Evolutionary conservation across 2,329 filamentous ascomycete species (phyloP).

Genomic region (Balansia obtecta): DNA sequence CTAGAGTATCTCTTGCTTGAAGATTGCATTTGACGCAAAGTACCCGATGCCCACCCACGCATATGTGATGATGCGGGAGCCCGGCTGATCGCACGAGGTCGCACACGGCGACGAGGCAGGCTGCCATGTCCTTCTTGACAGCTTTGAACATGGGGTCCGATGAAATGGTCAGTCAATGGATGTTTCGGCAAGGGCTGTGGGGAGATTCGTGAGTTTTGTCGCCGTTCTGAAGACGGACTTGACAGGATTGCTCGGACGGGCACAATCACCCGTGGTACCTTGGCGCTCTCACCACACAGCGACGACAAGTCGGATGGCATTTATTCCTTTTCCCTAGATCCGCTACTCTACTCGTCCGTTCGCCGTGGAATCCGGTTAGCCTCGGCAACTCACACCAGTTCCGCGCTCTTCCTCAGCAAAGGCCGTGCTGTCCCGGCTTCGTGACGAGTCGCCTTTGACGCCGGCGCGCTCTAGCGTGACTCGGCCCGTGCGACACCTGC

Average conservation of each 20-base stretch:
- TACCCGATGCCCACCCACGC: too few species aligned
- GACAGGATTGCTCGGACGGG: slow-evolving; percentile 80
- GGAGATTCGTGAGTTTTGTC: slow-evolving; percentile 36
- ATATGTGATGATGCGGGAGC: too few species aligned
- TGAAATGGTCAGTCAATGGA: slow-evolving; percentile 37
- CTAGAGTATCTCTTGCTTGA: too few species aligned
- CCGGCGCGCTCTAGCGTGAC: too few species aligned
- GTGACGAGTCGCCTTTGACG: slow-evolving; percentile 25
- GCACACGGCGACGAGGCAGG: too few species aligned
- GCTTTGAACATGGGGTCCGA: too few species aligned
- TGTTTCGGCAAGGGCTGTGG: slow-evolving; percentile 60
- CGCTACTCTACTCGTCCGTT: slow-evolving; percentile 48
- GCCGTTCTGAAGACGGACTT: too few species aligned
- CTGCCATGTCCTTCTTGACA: too few species aligned
- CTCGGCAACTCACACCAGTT: slow-evolving; percentile 88
- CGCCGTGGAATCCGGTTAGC: slow-evolving; percentile 77
- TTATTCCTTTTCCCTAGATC: slow-evolving; percentile 50
- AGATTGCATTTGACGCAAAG: too few species aligned
- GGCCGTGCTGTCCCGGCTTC: slow-evolving; percentile 57
- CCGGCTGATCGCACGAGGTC: too few species aligned
- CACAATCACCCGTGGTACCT: slow-evolving; percentile 76
- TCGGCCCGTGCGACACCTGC: too few species aligned
- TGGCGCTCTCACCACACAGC: slow-evolving; percentile 20
- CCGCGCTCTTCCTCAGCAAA: slow-evolving; percentile 70
- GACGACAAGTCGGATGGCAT: too few species aligned